Conservation (phyloP, 2,329 filamentous ascomycete species). For the Lasiodiplodia sp. region DNA sequence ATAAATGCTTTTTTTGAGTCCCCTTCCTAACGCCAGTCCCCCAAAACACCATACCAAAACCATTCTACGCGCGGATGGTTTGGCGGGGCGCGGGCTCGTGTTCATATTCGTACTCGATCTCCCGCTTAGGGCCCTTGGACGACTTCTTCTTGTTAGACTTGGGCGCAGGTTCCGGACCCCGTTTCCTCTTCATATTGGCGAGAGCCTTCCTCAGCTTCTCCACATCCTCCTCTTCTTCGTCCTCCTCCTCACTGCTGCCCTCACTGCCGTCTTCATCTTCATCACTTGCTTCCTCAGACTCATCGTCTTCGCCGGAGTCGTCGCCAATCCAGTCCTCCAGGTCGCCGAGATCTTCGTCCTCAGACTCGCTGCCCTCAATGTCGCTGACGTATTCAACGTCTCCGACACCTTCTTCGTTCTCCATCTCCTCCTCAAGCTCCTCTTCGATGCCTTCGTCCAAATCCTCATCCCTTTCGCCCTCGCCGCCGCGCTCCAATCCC, state of each 20-base stretch:
- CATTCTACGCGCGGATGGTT: slow-evolving; percentile 36
- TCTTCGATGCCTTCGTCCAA: slow-evolving; percentile 85
- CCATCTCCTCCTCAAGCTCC: slow-evolving; percentile 70
- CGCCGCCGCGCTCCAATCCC: slow-evolving; percentile 85
- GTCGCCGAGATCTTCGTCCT: slow-evolving; percentile 74
- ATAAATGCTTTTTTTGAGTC: slow-evolving; percentile 8
- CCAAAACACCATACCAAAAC: background rate
- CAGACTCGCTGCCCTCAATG: slow-evolving; percentile 75
- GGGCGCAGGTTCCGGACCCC: slow-evolving; percentile 55
- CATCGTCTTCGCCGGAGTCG: slow-evolving; percentile 65
- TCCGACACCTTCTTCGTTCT: slow-evolving; percentile 70
- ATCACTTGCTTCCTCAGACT: slow-evolving; percentile 63
- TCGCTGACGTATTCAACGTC: slow-evolving; percentile 94
- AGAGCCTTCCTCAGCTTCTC: slow-evolving; percentile 64
- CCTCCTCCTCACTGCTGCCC: slow-evolving; percentile 64
- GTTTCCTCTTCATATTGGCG: slow-evolving; percentile 64
- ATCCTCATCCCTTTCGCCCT: slow-evolving; percentile 84
- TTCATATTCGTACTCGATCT: slow-evolving; percentile 83
- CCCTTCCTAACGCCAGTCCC: slow-evolving; percentile 6
- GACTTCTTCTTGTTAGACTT: slow-evolving; percentile 66
- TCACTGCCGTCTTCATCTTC: slow-evolving; percentile 51
- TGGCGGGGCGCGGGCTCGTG: slow-evolving; percentile 58
- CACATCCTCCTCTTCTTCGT: slow-evolving; percentile 62
- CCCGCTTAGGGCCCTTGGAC: slow-evolving; percentile 65
- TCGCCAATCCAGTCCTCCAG: slow-evolving; percentile 93